Evolutionary conservation across 1,139 yeast species (phyloP).

Genomic region (Debaryomycetaceae sp.): DNA sequence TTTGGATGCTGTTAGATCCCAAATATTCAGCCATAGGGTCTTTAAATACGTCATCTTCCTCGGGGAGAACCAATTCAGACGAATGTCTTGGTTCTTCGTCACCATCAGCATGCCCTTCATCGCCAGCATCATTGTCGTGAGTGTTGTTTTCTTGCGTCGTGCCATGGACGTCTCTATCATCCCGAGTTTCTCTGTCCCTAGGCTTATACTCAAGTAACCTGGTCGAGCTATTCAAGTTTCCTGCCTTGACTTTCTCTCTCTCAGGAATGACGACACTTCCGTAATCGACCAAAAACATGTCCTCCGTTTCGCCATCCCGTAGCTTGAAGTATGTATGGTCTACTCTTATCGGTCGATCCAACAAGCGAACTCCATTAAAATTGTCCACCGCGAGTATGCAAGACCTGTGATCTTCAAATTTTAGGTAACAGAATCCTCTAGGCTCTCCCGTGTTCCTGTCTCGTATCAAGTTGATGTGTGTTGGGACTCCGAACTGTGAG

Average conservation of each 20-base stretch:
- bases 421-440: conserved; percentile 76
- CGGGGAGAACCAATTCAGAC: conserved; percentile 11
- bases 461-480: conserved; percentile 68
- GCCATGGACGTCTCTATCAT: not conserved
- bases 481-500: conserved; percentile 88
- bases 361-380: conserved; percentile 65
- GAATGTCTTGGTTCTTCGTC: conserved; percentile 19
- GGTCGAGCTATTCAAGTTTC: conserved; percentile 1
- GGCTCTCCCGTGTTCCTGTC: conserved; percentile 68
- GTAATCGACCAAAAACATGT: conserved; percentile 35
- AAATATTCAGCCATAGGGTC: conserved; percentile 14
- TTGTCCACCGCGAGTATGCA: conserved; percentile 88
- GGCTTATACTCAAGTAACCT: not conserved
- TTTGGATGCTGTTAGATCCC: conserved; percentile 1
- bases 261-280: conserved; percentile 11
- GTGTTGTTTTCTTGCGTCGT: not conserved
- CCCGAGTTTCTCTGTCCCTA: not conserved
- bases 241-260: conserved; percentile 11
- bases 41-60: conserved; percentile 8
- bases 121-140: conserved; percentile 3
- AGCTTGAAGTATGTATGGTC: conserved; percentile 73
- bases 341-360: conserved; percentile 59
- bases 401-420: conserved; percentile 79
- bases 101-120: conserved; percentile 4
- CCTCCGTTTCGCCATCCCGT: conserved; percentile 50